Evolutionary conservation across 1,284 basidiomycete genomes (phyloP), one percentile per base, ranked within the genome.

Genomic region (Melampsora larici-populina): DNA sequence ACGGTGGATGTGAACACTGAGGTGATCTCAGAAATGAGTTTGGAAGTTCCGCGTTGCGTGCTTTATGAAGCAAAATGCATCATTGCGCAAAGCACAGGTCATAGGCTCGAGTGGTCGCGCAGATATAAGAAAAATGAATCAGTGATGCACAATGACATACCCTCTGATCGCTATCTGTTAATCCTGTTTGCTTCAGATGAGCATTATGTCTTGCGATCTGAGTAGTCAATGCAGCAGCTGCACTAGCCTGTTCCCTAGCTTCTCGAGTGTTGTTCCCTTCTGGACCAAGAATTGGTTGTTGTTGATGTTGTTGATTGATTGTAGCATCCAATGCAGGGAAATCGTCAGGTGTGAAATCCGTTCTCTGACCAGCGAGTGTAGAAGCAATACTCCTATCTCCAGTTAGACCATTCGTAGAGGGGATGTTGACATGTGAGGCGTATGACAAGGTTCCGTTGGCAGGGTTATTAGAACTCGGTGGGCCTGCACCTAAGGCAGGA

Each of bases 251-350:
- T 63, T 76, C 74, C 26, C 74, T 43, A 46, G 74, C 74, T 63
- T 76, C 74, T 51, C 74, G 21, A 24, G 65, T 58, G 15, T 46
- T 58, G 26, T 58, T 46, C 9, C 65, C 74, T 18, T 76, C 74
- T 31, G 74, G 24, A 18, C 46, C 64, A 15, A 29, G 24, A 5
- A 69, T 49, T 40, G 64, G 71, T 26, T 67, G 66, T 40, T 68
- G 66, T 43, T 67, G 65, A 13, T 67, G 65, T 18, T 40, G 40
- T 24, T 70, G 75, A 33, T 65, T 70, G 58, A 78, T 60, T 29
- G 68, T 36, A 49, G 75, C 75, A 64, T 78, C 75, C n/a, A 78
- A 67, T 29, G 75, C 75, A 29, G 75, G 75, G 48, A 78, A 78
- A 60, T 78, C 75, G 36, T 78, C 75, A 29, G 75, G 67, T 26